Percentiles rank a stretch among this genome's conserved stretches.
phyloP scores from a whole-genome alignment of 176 grass and related monocot species.

The Tillandsia leiboldiana region DNA sequence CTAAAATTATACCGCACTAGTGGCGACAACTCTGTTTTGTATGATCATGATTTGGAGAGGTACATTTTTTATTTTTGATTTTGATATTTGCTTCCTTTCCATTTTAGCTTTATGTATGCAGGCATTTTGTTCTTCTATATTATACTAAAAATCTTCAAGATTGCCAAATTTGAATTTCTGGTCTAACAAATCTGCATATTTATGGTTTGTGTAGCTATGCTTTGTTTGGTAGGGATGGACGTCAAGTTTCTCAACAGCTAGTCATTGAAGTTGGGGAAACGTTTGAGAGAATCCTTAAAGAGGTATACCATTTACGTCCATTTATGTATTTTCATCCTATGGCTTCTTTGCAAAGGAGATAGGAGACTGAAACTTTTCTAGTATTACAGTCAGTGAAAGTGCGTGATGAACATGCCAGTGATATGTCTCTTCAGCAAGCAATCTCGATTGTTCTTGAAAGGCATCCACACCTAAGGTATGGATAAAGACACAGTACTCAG shows the following conservation, averaged over 20 bases:
- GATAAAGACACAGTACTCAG: neutral
- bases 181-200: neutral
- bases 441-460: constrained; percentile 82
- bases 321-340: neutral
- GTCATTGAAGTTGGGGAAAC: constrained; percentile 79
- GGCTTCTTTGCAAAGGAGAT: constrained; percentile 1
- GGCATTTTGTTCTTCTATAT: neutral
- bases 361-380: constrained; percentile 7
- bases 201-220: constrained; percentile 55
- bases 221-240: constrained; percentile 81
- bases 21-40: constrained; percentile 91
- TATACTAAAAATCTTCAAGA: too few relatives aligned
- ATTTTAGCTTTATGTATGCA: constrained; percentile 13
- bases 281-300: constrained; percentile 89
- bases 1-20: constrained; percentile 94
- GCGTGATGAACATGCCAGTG: constrained; percentile 58
- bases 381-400: constrained; percentile 48
- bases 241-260: constrained; percentile 65
- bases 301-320: constrained; percentile 37
- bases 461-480: constrained; percentile 68
- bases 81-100: neutral
- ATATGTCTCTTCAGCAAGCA: constrained; percentile 78
- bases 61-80: constrained; percentile 18
- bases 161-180: neutral
- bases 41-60: constrained; percentile 99